Percentiles rank a stretch among this genome's conserved stretches.
These are phyloP conservation scores for Nidularia pulvinata DNA, from an alignment of 768 basidiomycete genomes.

Conservation along the genomic window DNA sequence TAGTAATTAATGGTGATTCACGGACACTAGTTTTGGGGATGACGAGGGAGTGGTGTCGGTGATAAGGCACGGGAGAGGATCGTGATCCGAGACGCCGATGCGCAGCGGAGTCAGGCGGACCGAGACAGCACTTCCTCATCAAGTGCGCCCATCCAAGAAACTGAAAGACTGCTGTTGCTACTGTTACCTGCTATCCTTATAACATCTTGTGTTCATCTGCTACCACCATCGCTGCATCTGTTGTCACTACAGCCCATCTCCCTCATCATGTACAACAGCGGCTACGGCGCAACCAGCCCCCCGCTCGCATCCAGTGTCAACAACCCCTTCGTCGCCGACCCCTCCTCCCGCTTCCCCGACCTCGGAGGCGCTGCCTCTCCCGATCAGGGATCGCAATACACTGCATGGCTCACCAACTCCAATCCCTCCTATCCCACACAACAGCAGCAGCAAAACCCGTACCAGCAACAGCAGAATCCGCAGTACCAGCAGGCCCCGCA, in stretches of 20 bases:
- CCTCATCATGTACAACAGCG: slow-evolving; percentile 37
- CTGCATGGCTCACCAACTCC: slow-evolving; percentile 30
- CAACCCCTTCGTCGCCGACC: slow-evolving; percentile 69
- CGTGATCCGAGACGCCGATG: no score
- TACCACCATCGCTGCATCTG: background rate
- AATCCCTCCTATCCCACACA: slow-evolving; percentile 28
- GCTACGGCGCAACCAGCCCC: slow-evolving; percentile 32
- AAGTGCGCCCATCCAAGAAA: no score
- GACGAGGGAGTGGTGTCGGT: no score
- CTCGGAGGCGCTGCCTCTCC: slow-evolving; percentile 32
- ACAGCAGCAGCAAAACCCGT: slow-evolving; percentile 36
- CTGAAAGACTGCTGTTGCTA: no score
- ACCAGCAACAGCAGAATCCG: slow-evolving; percentile 25
- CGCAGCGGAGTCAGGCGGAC: no score
- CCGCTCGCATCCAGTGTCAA: slow-evolving; percentile 36
- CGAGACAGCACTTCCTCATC: no score
- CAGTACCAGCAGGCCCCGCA: slow-evolving; percentile 7
- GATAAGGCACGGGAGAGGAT: no score
- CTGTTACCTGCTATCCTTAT: no score
- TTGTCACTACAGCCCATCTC: slow-evolving; percentile 5
- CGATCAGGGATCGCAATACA: slow-evolving; percentile 27
- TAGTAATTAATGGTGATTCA: no score
- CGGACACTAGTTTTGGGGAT: no score
- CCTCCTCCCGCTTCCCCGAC: slow-evolving; percentile 63
- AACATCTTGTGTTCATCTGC: no score